These are phyloP conservation scores for Lunularia cruciata DNA, from an alignment of 225 moss, liverwort and hornwort species.

Conservation along the genomic window DNA sequence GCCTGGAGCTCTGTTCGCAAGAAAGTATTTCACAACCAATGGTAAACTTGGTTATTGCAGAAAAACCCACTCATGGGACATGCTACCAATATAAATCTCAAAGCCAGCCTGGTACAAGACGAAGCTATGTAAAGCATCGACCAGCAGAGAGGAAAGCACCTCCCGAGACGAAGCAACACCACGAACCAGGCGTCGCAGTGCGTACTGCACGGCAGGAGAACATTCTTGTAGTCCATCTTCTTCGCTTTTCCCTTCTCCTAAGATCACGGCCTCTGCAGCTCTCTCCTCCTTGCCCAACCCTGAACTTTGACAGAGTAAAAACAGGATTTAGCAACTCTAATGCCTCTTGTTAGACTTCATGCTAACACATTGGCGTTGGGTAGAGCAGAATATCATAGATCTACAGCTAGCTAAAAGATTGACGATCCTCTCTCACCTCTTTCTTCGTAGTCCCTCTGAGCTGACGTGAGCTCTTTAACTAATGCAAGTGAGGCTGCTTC, in stretches of 20 bases:
- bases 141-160: constrained; percentile 33
- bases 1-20: constrained; percentile 66
- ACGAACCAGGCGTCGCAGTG: constrained; percentile 85
- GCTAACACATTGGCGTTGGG: not conserved
- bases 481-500: constrained; percentile 79
- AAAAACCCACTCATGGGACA: no score
- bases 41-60: not conserved
- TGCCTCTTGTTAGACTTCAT: not conserved
- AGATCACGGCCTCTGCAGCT: constrained; percentile 47
- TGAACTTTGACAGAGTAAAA: constrained; percentile 23
- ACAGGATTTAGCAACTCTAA: not conserved
- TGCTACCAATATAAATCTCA: no score
- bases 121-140: not conserved
- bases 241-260: constrained; percentile 67
- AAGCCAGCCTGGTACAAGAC: not conserved
- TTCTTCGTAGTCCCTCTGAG: constrained; percentile 68
- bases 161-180: constrained; percentile 94
- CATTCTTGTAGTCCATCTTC: constrained; percentile 68
- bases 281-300: constrained; percentile 49
- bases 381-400: not conserved
- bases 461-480: constrained; percentile 61
- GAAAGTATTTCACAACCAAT: not conserved
- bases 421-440: constrained; percentile 43
- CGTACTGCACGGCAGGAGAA: constrained; percentile 87
- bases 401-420: not conserved